phyloP scores from a whole-genome alignment of 2,329 filamentous ascomycete genomes.

The Knufia fluminis region DNA sequence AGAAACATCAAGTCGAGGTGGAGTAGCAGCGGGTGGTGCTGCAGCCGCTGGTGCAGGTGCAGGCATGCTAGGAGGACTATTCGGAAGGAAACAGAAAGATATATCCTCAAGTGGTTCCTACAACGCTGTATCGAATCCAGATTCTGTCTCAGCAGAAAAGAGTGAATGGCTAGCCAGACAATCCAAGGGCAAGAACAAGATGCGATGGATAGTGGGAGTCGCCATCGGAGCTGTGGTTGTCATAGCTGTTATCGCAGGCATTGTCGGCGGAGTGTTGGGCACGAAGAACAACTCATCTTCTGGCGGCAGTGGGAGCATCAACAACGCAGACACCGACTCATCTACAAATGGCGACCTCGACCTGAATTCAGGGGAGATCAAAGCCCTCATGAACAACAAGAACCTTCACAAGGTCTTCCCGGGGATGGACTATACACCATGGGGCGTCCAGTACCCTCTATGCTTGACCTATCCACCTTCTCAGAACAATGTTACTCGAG shows the following conservation, averaged over 20 bases:
- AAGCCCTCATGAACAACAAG: slow-evolving; percentile 68
- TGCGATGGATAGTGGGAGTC: slow-evolving; percentile 60
- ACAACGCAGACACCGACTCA: slow-evolving; percentile 50
- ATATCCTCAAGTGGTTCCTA: slow-evolving; percentile 43
- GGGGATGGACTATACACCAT: slow-evolving; percentile 88
- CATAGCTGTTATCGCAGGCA: slow-evolving; percentile 63
- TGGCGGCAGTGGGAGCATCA: slow-evolving; percentile 21
- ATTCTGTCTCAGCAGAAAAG: slow-evolving; percentile 46
- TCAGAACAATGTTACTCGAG: slow-evolving; percentile 89
- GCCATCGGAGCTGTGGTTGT: slow-evolving; percentile 57
- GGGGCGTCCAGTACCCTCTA: slow-evolving; percentile 81
- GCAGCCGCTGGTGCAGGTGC: slow-evolving; percentile 37
- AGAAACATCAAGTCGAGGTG: slow-evolving; percentile 16
- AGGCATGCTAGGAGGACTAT: slow-evolving; percentile 33
- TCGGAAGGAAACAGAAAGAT: slow-evolving; percentile 31
- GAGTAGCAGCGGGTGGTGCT: slow-evolving; percentile 38
- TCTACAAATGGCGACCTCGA: slow-evolving; percentile 59
- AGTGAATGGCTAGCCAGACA: slow-evolving; percentile 54
- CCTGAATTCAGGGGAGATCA: slow-evolving; percentile 68
- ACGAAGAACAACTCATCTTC: slow-evolving; percentile 36
- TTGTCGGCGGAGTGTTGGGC: slow-evolving; percentile 63
- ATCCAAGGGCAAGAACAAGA: slow-evolving; percentile 53
- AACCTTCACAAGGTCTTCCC: slow-evolving; percentile 88
- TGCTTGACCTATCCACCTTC: slow-evolving; percentile 69
- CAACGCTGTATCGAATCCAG: slow-evolving; percentile 38